Conservation (phyloP, 352 stramenopile species). For the Thalassiosira hispida region DNA sequence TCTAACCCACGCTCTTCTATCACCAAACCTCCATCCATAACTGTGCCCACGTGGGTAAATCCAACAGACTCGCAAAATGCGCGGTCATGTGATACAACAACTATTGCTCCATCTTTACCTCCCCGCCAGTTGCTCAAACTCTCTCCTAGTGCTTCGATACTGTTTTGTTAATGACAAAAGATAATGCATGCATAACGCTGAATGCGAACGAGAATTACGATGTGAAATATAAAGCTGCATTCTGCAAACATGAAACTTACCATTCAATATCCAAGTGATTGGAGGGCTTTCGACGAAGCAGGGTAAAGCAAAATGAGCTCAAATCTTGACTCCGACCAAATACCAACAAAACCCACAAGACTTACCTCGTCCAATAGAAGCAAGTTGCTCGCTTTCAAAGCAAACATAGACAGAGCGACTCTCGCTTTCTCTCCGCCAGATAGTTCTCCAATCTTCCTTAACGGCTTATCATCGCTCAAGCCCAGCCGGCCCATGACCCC, state of each 20-base stretch:
- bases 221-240: conserved; percentile 70
- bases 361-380: conserved; percentile 90
- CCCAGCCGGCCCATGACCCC: conserved; percentile 84
- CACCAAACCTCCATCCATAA: conserved; percentile 72
- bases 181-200: too few species aligned
- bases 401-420: conserved; percentile 88
- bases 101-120: conserved; percentile 88
- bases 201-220: conserved; percentile 87
- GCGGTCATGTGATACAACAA: conserved; percentile 90
- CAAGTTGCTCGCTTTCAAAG: conserved; percentile 87
- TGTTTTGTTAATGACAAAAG: conserved; percentile 28
- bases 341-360: not conserved
- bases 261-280: conserved; percentile 78
- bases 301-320: not conserved
- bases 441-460: conserved; percentile 90
- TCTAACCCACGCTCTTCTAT: conserved; percentile 80
- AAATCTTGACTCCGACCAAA: not conserved
- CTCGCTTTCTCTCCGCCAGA: conserved; percentile 91
- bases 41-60: conserved; percentile 84
- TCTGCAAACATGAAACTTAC: conserved; percentile 27
- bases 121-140: conserved; percentile 92
- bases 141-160: conserved; percentile 90
- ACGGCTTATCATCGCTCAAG: conserved; percentile 82
- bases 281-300: conserved; percentile 30
- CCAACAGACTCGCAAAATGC: conserved; percentile 83